A percentile compares a stretch with the other conserved stretches of the same genome.
phyloP scores from a whole-genome alignment of 1,284 basidiomycete genomes.

The Cryptococcus amylolentus region DNA sequence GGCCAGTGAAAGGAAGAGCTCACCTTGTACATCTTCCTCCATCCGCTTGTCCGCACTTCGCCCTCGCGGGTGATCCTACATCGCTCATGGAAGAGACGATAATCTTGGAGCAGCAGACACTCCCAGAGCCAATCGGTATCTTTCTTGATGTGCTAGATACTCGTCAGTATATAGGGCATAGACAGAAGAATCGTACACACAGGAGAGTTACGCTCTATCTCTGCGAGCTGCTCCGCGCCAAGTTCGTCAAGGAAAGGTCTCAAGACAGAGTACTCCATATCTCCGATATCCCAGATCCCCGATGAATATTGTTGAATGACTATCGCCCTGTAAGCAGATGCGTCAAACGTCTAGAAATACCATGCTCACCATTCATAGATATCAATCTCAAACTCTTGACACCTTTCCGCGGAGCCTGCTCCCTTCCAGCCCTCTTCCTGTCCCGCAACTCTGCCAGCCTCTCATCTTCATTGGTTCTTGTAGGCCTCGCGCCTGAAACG shows the following conservation, averaged over 20 bases:
- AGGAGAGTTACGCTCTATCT: conserved; percentile 32
- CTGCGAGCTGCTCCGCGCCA: conserved; percentile 33
- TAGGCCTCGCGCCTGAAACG: no score
- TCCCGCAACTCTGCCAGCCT: conserved; percentile 17
- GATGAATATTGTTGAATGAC: conserved; percentile 29
- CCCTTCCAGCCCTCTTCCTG: conserved; percentile 7
- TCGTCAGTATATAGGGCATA: not conserved
- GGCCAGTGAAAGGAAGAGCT: conserved; percentile 3
- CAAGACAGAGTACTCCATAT: conserved; percentile 31
- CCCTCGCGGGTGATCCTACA: conserved; percentile 25
- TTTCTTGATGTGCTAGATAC: conserved; percentile 33
- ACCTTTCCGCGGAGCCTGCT: not conserved
- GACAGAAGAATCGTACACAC: conserved; percentile 13
- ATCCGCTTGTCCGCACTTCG: conserved; percentile 31
- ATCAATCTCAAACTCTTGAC: conserved; percentile 13
- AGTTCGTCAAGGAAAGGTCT: conserved; percentile 33
- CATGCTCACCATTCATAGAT: conserved; percentile 19
- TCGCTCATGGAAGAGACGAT: conserved; percentile 32
- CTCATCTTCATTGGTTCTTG: conserved; percentile 5
- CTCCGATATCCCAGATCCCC: conserved; percentile 41
- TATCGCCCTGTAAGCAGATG: not conserved
- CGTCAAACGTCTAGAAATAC: not conserved
- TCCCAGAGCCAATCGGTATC: conserved; percentile 48
- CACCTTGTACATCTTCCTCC: conserved; percentile 43
- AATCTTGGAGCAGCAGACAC: conserved; percentile 32